Percentiles rank a stretch among this genome's conserved stretches.
Evolutionary conservation across 768 basidiomycete genomes (phyloP).

Genomic region (Lentinus brumalis): DNA sequence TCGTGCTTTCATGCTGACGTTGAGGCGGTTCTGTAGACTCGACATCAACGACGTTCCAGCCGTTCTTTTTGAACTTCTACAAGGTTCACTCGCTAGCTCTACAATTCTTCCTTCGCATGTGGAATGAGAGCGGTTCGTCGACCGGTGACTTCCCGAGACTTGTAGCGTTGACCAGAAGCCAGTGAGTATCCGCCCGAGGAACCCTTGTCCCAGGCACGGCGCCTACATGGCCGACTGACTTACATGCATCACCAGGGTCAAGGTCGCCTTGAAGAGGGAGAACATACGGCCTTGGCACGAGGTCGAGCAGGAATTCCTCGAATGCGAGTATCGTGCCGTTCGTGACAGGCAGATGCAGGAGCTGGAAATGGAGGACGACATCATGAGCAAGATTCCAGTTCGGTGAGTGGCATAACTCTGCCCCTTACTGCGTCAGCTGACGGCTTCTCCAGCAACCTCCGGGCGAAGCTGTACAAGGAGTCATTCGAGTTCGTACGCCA

Average conservation of each 20-base stretch:
- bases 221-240: neutral
- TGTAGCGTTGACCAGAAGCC: slow-evolving; percentile 76
- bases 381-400: slow-evolving; percentile 83
- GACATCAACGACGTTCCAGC: slow-evolving; percentile 79
- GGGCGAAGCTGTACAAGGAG: slow-evolving; percentile 85
- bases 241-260: slow-evolving; percentile 51
- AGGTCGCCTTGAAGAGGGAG: slow-evolving; percentile 74
- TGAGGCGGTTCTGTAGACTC: slow-evolving; percentile 50
- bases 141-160: slow-evolving; percentile 77
- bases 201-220: neutral
- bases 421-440: neutral
- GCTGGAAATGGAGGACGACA: slow-evolving; percentile 84
- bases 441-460: slow-evolving; percentile 60
- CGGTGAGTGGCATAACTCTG: slow-evolving; percentile 50
- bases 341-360: slow-evolving; percentile 90
- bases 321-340: slow-evolving; percentile 83
- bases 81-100: slow-evolving; percentile 80
- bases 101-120: slow-evolving; percentile 90
- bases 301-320: slow-evolving; percentile 79
- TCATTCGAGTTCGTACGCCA: slow-evolving; percentile 88
- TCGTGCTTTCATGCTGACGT: slow-evolving; percentile 1
- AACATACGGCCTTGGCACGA: slow-evolving; percentile 79
- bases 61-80: slow-evolving; percentile 85
- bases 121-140: slow-evolving; percentile 84
- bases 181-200: slow-evolving; percentile 51